phyloP scores from a whole-genome alignment of 345 rosid species.

The Corymbia maculata region DNA sequence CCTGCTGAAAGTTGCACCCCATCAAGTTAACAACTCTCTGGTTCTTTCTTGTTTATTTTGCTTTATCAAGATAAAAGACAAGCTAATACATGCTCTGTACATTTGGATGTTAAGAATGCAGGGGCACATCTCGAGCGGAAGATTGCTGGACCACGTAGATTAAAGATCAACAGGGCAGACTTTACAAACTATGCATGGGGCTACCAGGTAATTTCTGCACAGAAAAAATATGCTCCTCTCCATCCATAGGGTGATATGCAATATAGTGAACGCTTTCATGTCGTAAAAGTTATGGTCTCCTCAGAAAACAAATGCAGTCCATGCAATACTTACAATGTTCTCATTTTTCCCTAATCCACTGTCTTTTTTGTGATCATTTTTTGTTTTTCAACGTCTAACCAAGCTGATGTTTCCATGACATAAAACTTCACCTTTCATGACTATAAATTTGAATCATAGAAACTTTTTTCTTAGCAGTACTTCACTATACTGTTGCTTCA shows the following conservation, averaged over 20 bases:
- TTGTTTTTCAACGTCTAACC: background rate
- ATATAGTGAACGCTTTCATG: background rate
- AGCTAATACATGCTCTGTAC: background rate
- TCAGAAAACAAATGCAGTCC: background rate
- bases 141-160: slow-evolving; percentile 37
- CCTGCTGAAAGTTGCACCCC: background rate
- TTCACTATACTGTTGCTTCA: background rate
- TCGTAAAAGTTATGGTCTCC: background rate
- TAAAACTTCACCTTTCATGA: background rate
- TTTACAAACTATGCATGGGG: slow-evolving; percentile 53
- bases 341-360: background rate
- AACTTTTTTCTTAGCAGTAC: background rate
- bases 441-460: background rate
- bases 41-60: background rate
- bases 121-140: slow-evolving; percentile 63
- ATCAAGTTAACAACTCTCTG: background rate
- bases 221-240: background rate
- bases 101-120: slow-evolving; percentile 28
- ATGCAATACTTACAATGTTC: background rate
- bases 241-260: background rate
- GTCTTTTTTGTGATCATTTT: background rate
- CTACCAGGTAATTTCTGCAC: slow-evolving; percentile 39
- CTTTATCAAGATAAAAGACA: background rate
- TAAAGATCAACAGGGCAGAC: slow-evolving; percentile 21
- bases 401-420: background rate